Evolutionary conservation across 1,139 yeast species (phyloP).

Genomic region (Wickerhamomyces sp.): DNA sequence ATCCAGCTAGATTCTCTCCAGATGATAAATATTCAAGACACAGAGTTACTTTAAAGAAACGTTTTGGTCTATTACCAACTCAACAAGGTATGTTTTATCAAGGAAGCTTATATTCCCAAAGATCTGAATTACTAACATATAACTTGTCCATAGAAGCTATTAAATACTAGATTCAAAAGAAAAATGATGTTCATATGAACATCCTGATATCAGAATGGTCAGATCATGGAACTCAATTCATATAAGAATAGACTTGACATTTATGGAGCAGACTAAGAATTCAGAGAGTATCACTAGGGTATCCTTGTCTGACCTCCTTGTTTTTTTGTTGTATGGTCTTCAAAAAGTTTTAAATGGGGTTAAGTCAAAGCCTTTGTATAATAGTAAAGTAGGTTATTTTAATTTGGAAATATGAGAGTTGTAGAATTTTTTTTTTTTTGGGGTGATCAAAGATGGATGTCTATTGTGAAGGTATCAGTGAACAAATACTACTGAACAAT

Average conservation of each 20-base stretch:
- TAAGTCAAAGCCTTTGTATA: background rate
- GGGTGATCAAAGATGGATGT: too few relatives aligned
- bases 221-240: background rate
- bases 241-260: background rate
- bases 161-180: slow-evolving; percentile 12
- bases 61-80: slow-evolving; percentile 85
- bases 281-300: background rate
- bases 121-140: background rate
- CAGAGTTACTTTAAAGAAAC: slow-evolving; percentile 95
- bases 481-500: too few relatives aligned
- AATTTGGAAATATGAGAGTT: background rate
- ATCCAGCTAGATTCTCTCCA: slow-evolving; percentile 99
- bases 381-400: background rate
- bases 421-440: too few relatives aligned
- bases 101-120: background rate
- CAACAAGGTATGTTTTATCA: slow-evolving; percentile 41
- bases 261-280: background rate
- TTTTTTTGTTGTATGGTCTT: background rate
- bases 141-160: slow-evolving; percentile 11
- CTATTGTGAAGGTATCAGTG: too few relatives aligned
- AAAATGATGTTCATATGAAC: background rate
- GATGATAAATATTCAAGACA: slow-evolving; percentile 99
- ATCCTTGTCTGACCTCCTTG: background rate
- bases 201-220: background rate
- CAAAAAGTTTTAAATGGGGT: background rate